These are phyloP conservation scores for Penicillium parvum DNA, from an alignment of 495 filamentous ascomycete genomes.

Conservation along the genomic window DNA sequence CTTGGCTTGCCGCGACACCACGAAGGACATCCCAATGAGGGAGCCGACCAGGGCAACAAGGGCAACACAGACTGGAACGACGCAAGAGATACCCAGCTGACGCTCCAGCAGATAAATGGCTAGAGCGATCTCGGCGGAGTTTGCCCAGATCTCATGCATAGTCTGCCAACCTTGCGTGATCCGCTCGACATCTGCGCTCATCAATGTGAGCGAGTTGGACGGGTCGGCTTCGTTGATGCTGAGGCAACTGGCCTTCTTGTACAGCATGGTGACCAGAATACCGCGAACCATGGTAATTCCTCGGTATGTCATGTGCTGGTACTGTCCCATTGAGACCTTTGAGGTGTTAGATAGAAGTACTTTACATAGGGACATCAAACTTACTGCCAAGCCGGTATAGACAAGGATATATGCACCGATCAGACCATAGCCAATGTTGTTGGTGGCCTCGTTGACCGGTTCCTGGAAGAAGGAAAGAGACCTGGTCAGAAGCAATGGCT, in stretches of 20 bases:
- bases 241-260: constrained; percentile 42
- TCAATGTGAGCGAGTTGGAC: constrained; percentile 52
- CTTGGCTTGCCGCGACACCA: constrained; percentile 21
- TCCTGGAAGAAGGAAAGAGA: constrained; percentile 45
- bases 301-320: constrained; percentile 56
- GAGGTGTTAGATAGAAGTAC: not conserved
- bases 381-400: constrained; percentile 59
- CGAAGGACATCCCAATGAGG: constrained; percentile 32
- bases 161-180: constrained; percentile 44
- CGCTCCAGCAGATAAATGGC: constrained; percentile 55
- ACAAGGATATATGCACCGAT: constrained; percentile 62
- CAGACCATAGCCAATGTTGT: constrained; percentile 56
- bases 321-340: constrained; percentile 38
- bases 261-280: constrained; percentile 54
- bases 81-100: constrained; percentile 49
- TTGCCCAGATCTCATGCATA: constrained; percentile 58
- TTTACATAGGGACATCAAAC: constrained; percentile 40
- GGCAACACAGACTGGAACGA: constrained; percentile 51
- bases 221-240: constrained; percentile 42
- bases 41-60: constrained; percentile 28
- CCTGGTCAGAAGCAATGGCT: constrained; percentile 59
- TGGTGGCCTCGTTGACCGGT: constrained; percentile 32
- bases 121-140: constrained; percentile 52
- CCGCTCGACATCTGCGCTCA: constrained; percentile 60
- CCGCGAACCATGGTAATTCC: constrained; percentile 57